Percentiles rank a stretch among this genome's conserved stretches.
Conservation (phyloP, 1,284 basidiomycete species). For the Moniliella sp. region DNA sequence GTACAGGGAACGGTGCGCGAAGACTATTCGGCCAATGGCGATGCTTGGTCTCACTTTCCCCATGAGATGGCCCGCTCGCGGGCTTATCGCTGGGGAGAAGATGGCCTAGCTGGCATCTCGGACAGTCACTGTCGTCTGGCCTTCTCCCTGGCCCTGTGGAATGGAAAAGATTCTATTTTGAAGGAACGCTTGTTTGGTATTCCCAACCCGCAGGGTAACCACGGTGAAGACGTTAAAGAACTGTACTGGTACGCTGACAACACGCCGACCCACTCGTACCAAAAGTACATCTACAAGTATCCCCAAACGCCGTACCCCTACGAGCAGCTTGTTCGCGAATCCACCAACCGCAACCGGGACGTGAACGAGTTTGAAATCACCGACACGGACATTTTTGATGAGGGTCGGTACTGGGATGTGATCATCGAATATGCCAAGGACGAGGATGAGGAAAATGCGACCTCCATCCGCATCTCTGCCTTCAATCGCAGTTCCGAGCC, state of each 20-base stretch:
- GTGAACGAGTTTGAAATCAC: constrained; percentile 78
- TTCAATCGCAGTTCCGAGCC: constrained; percentile 91
- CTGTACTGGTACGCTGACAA: constrained; percentile 94
- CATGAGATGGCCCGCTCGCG: constrained; percentile 82
- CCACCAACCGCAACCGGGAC: constrained; percentile 56
- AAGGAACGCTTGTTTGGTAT: constrained; percentile 87
- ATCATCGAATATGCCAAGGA: constrained; percentile 73
- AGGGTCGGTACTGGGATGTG: constrained; percentile 89
- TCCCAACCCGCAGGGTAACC: constrained; percentile 77
- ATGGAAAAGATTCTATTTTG: constrained; percentile 74
- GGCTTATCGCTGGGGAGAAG: constrained; percentile 93
- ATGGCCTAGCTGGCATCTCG: constrained; percentile 81
- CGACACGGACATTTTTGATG: constrained; percentile 75
- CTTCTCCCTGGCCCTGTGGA: constrained; percentile 77
- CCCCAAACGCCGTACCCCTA: constrained; percentile 79
- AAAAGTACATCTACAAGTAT: constrained; percentile 97
- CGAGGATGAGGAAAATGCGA: constrained; percentile 62
- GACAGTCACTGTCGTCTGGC: constrained; percentile 88
- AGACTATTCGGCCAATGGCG: constrained; percentile 84
- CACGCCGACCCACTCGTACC: constrained; percentile 92
- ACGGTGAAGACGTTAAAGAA: constrained; percentile 96
- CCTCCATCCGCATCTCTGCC: constrained; percentile 77
- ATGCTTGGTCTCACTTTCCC: constrained; percentile 92
- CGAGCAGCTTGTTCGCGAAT: constrained; percentile 71
- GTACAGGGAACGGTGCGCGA: constrained; percentile 90